These are phyloP conservation scores for Hortiboletus campestris DNA, from an alignment of 768 basidiomycete genomes.

Conservation along the genomic window DNA sequence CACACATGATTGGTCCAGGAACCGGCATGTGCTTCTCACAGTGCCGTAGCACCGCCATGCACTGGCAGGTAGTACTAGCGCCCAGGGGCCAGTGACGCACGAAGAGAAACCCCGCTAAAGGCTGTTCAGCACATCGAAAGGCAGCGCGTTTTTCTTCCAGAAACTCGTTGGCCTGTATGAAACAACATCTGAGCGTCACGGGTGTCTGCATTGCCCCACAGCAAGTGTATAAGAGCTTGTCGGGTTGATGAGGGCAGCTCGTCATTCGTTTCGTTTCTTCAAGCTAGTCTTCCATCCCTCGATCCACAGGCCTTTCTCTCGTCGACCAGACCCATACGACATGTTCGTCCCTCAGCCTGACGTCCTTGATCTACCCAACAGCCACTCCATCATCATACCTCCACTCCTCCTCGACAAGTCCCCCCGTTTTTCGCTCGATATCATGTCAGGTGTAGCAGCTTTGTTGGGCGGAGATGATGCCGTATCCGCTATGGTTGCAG, in stretches of 20 bases:
- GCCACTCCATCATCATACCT: not conserved
- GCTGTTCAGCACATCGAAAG: too few species aligned
- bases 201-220: not conserved
- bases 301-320: not conserved
- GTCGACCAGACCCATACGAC: not conserved
- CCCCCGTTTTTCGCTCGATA: conserved; percentile 17
- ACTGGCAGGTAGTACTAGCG: too few species aligned
- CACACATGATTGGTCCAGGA: too few species aligned
- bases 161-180: too few species aligned
- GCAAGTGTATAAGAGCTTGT: not conserved
- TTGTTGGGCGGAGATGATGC: conserved; percentile 35
- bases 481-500: conserved; percentile 27
- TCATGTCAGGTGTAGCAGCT: conserved; percentile 23
- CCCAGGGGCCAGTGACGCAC: too few species aligned
- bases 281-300: not conserved
- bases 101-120: too few species aligned
- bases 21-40: too few species aligned
- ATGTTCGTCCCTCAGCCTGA: not conserved
- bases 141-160: too few species aligned
- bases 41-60: too few species aligned
- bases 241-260: not conserved
- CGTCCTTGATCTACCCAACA: not conserved
- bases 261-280: not conserved
- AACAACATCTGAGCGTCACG: too few species aligned
- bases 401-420: not conserved